phyloP scores from a whole-genome alignment of 371 early-diverging fungal species.

The Polyrhizophydium stewartii region DNA sequence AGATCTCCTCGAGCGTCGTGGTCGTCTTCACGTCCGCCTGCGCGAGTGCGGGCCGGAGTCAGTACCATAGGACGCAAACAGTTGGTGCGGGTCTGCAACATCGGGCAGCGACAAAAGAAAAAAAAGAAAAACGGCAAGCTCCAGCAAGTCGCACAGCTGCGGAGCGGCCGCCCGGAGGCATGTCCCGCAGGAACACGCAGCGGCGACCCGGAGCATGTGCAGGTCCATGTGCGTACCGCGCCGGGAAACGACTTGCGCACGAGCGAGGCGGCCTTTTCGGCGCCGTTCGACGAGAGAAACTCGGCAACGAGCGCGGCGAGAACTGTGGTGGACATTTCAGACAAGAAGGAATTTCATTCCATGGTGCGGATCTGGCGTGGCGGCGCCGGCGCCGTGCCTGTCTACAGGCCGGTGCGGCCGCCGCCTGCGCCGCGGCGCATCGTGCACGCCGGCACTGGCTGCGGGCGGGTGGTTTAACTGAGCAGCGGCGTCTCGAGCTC shows the following conservation, averaged over 20 bases:
- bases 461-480: no score
- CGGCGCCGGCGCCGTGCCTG: no score
- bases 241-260: background rate
- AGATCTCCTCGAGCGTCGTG: no score
- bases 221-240: background rate
- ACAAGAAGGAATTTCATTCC: no score
- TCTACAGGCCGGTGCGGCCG: no score
- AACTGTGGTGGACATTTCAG: no score
- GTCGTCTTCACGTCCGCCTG: background rate
- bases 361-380: no score
- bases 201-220: background rate
- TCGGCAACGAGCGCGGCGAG: background rate
- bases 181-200: background rate
- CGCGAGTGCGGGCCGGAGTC: background rate
- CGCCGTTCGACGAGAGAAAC: background rate
- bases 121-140: background rate
- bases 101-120: no score
- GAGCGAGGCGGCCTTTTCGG: background rate
- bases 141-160: background rate
- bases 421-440: no score
- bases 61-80: background rate
- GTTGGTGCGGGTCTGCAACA: background rate
- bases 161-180: background rate
- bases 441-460: no score
- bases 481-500: slow-evolving; percentile 35